phyloP scores from a whole-genome alignment of 306 rosid species.

The Pyrus bretschneideri region DNA sequence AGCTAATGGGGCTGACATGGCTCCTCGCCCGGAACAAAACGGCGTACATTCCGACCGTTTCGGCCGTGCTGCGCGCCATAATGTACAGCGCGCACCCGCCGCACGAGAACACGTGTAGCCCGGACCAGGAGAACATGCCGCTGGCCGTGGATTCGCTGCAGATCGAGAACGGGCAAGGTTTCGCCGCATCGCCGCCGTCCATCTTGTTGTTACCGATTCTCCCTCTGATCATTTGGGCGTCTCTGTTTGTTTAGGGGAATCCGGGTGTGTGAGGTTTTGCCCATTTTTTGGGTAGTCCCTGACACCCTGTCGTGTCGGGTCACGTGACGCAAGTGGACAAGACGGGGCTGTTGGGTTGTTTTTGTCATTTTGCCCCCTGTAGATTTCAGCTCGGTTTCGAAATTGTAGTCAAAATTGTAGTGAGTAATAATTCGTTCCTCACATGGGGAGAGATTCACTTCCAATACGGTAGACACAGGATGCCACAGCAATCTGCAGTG shows the following conservation, averaged over 20 bases:
- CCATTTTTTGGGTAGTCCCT: slow-evolving; percentile 28
- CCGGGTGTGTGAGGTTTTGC: neutral
- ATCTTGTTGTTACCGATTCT: slow-evolving; percentile 23
- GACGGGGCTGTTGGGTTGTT: slow-evolving; percentile 23
- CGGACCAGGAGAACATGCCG: slow-evolving; percentile 99
- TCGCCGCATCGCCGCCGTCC: slow-evolving; percentile 23
- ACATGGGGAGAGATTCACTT: no score
- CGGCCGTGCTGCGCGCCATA: slow-evolving; percentile 87
- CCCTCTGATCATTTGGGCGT: slow-evolving; percentile 32
- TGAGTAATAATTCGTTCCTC: no score
- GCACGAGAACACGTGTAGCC: slow-evolving; percentile 76
- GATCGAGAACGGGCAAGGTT: slow-evolving; percentile 44
- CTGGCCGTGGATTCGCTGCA: slow-evolving; percentile 92
- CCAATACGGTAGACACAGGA: no score
- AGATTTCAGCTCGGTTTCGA: slow-evolving; percentile 28
- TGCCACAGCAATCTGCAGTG: no score
- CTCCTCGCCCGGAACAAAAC: slow-evolving; percentile 79
- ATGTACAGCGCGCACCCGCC: slow-evolving; percentile 88
- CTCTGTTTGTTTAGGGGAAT: slow-evolving; percentile 19
- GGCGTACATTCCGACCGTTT: slow-evolving; percentile 88
- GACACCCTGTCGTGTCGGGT: slow-evolving; percentile 22
- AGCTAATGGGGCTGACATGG: slow-evolving; percentile 98
- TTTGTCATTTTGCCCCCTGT: slow-evolving; percentile 38
- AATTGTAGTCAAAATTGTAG: neutral
- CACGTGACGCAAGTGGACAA: slow-evolving; percentile 79